These are phyloP conservation scores for Leccinum subtestaceum DNA, from an alignment of 768 basidiomycete genomes.

Conservation along the genomic window DNA sequence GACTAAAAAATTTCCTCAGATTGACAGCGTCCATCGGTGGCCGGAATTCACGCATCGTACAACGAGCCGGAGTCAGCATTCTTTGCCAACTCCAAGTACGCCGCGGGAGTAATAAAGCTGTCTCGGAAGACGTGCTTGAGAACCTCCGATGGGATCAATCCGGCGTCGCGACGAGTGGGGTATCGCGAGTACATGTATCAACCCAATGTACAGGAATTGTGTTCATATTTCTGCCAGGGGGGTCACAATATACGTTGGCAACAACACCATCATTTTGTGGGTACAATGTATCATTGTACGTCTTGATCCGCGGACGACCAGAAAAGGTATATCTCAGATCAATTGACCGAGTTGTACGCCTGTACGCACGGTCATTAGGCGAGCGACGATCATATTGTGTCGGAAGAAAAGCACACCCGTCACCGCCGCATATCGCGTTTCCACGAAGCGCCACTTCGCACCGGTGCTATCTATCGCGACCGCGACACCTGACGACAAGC, in stretches of 20 bases:
- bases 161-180: neutral
- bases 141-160: conserved; percentile 10
- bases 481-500: neutral
- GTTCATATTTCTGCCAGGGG: conserved; percentile 4
- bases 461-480: neutral
- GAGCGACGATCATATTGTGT: conserved; percentile 23
- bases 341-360: neutral
- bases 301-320: conserved; percentile 28
- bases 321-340: conserved; percentile 26
- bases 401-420: neutral
- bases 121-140: conserved; percentile 10
- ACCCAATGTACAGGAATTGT: neutral
- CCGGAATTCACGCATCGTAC: conserved; percentile 18
- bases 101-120: conserved; percentile 27
- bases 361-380: conserved; percentile 16
- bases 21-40: conserved; percentile 15
- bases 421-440: conserved; percentile 5
- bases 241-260: conserved; percentile 3
- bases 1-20: conserved; percentile 7
- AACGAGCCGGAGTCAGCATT: conserved; percentile 9
- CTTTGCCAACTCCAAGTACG: conserved; percentile 21
- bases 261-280: neutral
- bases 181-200: conserved; percentile 1
- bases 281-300: conserved; percentile 4
- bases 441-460: conserved; percentile 8